These are phyloP conservation scores for Diatrype stigma DNA, from an alignment of 2,329 filamentous ascomycete genomes.

Conservation along the genomic window DNA sequence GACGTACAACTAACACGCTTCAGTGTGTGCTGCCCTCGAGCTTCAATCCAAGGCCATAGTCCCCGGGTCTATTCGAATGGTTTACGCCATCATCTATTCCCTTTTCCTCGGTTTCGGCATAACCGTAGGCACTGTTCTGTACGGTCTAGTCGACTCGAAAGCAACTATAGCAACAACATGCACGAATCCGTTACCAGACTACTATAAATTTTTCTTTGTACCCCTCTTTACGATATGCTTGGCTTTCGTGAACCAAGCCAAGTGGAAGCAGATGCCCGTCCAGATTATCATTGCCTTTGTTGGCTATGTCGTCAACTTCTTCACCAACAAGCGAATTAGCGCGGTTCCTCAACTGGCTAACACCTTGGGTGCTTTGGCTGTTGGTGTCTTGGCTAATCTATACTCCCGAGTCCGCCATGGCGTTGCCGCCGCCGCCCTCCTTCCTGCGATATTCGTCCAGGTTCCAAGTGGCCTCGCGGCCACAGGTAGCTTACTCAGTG, in stretches of 20 bases:
- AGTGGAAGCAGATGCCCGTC: conserved; percentile 71
- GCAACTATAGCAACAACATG: conserved; percentile 41
- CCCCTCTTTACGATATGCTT: conserved; percentile 64
- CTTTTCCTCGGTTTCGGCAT: conserved; percentile 70
- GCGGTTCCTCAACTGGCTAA: conserved; percentile 72
- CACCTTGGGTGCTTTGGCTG: conserved; percentile 70
- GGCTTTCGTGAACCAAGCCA: conserved; percentile 76
- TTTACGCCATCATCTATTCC: conserved; percentile 69
- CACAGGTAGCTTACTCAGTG: conserved; percentile 54
- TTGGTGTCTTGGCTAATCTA: conserved; percentile 74
- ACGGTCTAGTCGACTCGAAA: conserved; percentile 43
- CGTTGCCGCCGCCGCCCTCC: conserved; percentile 76
- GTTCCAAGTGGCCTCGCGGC: conserved; percentile 61
- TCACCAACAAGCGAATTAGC: conserved; percentile 61
- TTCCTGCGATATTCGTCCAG: conserved; percentile 79
- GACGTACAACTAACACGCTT: conserved; percentile 2
- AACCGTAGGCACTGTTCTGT: conserved; percentile 52
- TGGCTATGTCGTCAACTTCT: conserved; percentile 74
- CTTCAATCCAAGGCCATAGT: conserved; percentile 65
- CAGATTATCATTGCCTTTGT: conserved; percentile 71
- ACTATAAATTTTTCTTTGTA: conserved; percentile 62
- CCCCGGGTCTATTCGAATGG: conserved; percentile 66
- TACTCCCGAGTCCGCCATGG: conserved; percentile 63
- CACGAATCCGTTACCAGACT: conserved; percentile 39
- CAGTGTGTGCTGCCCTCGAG: conserved; percentile 56